Percentiles rank a stretch among this genome's conserved stretches.
Evolutionary conservation across 176 grass and related monocot genomes (phyloP).

Genomic region (Rhipidocladum racemiflorum): DNA sequence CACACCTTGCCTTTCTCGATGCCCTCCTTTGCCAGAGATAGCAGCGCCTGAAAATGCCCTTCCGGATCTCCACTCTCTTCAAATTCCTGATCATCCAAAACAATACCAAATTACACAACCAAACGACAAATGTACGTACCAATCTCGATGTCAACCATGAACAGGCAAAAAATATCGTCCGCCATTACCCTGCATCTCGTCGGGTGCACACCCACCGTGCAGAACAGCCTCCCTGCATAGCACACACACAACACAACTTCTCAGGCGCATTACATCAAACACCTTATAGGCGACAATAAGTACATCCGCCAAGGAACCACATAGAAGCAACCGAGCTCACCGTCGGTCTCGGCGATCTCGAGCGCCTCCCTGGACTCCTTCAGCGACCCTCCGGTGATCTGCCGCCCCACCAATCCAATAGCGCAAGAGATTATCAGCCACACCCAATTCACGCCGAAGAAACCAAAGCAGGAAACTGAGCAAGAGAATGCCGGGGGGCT

Average conservation of each 20-base stretch:
- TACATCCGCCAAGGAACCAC: not conserved
- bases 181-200: conserved; percentile 82
- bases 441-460: not conserved
- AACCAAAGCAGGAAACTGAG: not conserved
- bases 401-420: not conserved
- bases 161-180: not conserved
- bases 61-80: conserved; percentile 90
- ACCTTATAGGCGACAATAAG: conserved; percentile 19
- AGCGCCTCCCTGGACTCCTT: conserved; percentile 88
- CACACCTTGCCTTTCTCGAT: conserved; percentile 86
- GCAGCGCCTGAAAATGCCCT: conserved; percentile 68
- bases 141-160: not conserved
- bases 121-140: not conserved
- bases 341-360: conserved; percentile 80
- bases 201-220: conserved; percentile 89
- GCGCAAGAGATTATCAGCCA: not conserved
- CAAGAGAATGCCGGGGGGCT: not conserved
- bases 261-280: conserved; percentile 50
- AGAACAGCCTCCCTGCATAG: conserved; percentile 77
- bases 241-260: conserved; percentile 3
- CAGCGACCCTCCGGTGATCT: conserved; percentile 89
- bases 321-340: conserved; percentile 26
- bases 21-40: conserved; percentile 67
- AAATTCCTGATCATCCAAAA: conserved; percentile 67
- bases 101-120: not conserved